These are phyloP conservation scores for Ophiostoma ips DNA, from an alignment of 2,329 filamentous ascomycete species.

Conservation along the genomic window DNA sequence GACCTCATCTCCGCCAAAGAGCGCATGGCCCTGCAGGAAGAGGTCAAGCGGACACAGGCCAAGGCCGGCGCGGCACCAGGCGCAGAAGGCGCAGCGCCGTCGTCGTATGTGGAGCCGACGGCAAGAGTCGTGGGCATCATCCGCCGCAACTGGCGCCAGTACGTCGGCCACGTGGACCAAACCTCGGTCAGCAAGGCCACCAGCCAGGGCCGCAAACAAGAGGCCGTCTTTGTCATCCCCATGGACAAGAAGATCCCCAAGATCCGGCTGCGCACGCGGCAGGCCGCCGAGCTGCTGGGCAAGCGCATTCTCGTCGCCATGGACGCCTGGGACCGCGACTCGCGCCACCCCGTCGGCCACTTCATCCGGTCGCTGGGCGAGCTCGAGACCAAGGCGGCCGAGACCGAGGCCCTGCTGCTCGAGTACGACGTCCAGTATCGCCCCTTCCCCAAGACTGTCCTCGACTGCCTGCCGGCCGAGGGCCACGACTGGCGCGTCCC, in stretches of 20 bases:
- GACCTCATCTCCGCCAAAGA: constrained; percentile 79
- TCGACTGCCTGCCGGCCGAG: constrained; percentile 83
- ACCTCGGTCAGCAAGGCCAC: constrained; percentile 63
- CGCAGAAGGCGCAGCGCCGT: no score
- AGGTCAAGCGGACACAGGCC: constrained; percentile 74
- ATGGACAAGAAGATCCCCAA: constrained; percentile 99
- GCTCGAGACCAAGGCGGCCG: constrained; percentile 90
- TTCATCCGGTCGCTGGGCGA: constrained; percentile 88
- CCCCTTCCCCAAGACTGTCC: constrained; percentile 86
- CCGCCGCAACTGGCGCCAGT: constrained; percentile 95
- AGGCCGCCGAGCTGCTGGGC: constrained; percentile 76
- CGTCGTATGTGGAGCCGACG: constrained; percentile 61
- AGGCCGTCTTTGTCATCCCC: constrained; percentile 86
- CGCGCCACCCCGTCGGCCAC: constrained; percentile 82
- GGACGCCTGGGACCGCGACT: constrained; percentile 89
- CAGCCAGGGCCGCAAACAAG: constrained; percentile 68
- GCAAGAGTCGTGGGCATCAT: constrained; percentile 83
- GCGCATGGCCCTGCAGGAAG: constrained; percentile 73
- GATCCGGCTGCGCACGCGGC: constrained; percentile 81
- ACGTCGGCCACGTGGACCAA: constrained; percentile 87
- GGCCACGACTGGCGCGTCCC: constrained; percentile 93
- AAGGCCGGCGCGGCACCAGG: constrained; percentile 58
- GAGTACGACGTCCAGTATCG: constrained; percentile 98
- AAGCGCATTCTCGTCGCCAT: constrained; percentile 89
- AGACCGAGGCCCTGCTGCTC: constrained; percentile 84